These are phyloP conservation scores for Alternaria dauci DNA, from an alignment of 2,329 filamentous ascomycete genomes.

Conservation along the genomic window DNA sequence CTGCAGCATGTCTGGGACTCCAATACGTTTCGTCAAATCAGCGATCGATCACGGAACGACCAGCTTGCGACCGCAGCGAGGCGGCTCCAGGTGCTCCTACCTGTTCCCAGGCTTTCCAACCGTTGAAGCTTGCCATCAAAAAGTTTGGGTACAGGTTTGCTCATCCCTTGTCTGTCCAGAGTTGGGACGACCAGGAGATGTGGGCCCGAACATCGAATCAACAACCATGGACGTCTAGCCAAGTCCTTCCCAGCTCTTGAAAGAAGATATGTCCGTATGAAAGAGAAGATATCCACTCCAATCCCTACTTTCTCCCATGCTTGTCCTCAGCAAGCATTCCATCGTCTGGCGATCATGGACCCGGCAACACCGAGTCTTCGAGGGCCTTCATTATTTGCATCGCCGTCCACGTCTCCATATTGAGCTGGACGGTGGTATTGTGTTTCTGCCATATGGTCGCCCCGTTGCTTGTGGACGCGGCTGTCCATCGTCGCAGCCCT, in stretches of 20 bases:
- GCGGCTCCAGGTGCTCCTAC: constrained; percentile 34
- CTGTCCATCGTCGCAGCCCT: not conserved
- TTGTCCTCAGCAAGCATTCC: not conserved
- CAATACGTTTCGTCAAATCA: constrained; percentile 33
- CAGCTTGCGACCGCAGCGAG: constrained; percentile 22
- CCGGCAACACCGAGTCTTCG: not conserved
- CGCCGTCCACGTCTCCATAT: not conserved
- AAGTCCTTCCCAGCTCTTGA: not conserved
- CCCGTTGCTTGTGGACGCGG: too few relatives aligned
- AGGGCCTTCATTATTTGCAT: not conserved
- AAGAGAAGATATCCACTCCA: constrained; percentile 2
- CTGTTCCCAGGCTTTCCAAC: constrained; percentile 26
- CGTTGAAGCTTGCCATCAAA: constrained; percentile 4
- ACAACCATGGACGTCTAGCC: not conserved
- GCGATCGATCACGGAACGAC: constrained; percentile 24
- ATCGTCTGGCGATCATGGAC: not conserved
- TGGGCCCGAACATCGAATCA: too few relatives aligned
- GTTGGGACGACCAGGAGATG: not conserved
- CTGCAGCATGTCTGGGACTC: constrained; percentile 61
- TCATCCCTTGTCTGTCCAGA: not conserved
- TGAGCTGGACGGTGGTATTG: not conserved
- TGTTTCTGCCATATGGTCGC: not conserved
- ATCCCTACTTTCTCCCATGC: not conserved
- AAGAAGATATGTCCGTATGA: not conserved
- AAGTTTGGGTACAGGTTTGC: not conserved